phyloP scores from a whole-genome alignment of 768 basidiomycete genomes.

The Lentinula aciculospora region DNA sequence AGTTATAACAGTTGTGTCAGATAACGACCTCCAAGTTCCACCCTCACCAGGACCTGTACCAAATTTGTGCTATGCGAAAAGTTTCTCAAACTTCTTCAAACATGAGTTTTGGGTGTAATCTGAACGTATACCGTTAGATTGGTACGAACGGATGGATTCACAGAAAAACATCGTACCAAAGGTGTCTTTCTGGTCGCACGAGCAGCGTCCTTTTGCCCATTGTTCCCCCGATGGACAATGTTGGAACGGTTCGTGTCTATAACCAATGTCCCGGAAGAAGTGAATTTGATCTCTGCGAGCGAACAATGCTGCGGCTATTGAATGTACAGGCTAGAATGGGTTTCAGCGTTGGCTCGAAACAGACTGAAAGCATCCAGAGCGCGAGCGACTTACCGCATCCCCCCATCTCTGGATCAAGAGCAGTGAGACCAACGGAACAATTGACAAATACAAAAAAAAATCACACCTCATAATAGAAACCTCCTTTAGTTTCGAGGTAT shows the following conservation, averaged over 20 bases:
- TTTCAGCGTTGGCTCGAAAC: not conserved
- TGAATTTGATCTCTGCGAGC: conserved; percentile 70
- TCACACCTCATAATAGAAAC: conserved; percentile 85
- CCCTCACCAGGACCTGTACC: no score
- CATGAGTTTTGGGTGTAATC: conserved; percentile 39
- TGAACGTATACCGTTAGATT: conserved; percentile 10
- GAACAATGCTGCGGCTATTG: conserved; percentile 72
- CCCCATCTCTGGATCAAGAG: conserved; percentile 59
- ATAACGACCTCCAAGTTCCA: no score
- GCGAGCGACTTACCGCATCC: conserved; percentile 44
- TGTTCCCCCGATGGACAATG: conserved; percentile 59
- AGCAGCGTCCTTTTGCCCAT: conserved; percentile 59
- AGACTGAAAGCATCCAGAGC: not conserved
- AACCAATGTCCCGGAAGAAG: conserved; percentile 83
- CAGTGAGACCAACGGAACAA: not conserved
- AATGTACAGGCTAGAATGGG: conserved; percentile 2
- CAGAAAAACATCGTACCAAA: conserved; percentile 47
- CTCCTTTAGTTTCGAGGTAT: conserved; percentile 73
- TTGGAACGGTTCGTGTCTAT: conserved; percentile 75
- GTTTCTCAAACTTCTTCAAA: conserved; percentile 28
- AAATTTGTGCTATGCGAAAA: conserved; percentile 23
- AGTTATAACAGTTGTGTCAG: no score
- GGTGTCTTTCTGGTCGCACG: conserved; percentile 64
- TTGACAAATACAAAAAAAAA: not conserved
- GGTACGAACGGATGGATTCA: not conserved